Base-by-base conservation (phyloP, 1,284 basidiomycete species). In the Singerocomus rubriflavus region DNA sequence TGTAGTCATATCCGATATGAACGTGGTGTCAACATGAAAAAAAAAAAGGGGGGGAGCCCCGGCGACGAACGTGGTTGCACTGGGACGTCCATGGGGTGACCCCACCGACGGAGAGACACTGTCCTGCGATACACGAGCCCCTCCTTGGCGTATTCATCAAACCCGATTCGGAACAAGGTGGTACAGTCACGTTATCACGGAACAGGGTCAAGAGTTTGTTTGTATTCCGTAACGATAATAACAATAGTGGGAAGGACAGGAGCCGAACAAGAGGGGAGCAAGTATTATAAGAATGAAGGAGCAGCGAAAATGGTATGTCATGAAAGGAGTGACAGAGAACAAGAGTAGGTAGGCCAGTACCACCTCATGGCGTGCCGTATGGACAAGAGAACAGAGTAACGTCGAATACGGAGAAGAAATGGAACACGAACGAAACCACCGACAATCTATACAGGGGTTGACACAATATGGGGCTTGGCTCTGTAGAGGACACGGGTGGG, bases 261-360 rank as follows among this genome's bases (percentile, higher is more conserved):
- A 21, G 4, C 21, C 21, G 21, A 21, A 21, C 2, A 21, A 21
- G 4, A 21, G 16, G 14, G 43, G 11, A 25, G 43, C 31, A 10
- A 53, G 29, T 57, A 40, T 39, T 48, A 55, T 55, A 46, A 40
- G 44, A 32, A 45, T 38, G 27, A 6, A 53, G 51, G 17, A 44
- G 27, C 46, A 44, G 17, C 50, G 21, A 21, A 21, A 21, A 27
- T 37, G 27, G 34, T 35, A 47, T 44, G 53, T 48, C 52, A 54
- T 47, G 51, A 50, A 64, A 57, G 17, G 66, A 67, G 55, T 39
- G 60, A 51, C 57, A 41, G 14, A 3, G 43, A 52, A 55, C 33
- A 16, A 21, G 30, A 12, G 30, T 10, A 30, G 48, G 48, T 51
- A 57, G 30, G 44, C 58, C 62, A 36, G 62, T 58, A 54, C 54